Base-by-base conservation (phyloP, 164 flowering plant species). In the Magnolia officinalis region DNA sequence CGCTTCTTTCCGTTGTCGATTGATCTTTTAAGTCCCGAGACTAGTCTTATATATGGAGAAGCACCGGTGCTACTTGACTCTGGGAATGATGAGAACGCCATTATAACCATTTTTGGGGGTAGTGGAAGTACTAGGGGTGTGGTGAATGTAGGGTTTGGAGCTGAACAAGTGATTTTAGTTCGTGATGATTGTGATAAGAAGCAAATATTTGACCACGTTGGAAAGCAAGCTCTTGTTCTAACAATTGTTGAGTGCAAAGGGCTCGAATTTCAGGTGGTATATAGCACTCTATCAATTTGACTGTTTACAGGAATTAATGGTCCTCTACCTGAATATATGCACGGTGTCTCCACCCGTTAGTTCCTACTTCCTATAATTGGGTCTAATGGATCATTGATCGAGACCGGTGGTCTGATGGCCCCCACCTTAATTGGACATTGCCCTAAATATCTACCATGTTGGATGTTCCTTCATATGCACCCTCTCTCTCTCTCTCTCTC, bases 231-330 rank as follows among this genome's bases (percentile, higher is more conserved):
- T 64, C 94, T 93, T 50, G 87, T 93, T 50, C 75, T 93, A 20
- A 93, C 96, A 2, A 86, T 93, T 66, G 74, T 93, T 51, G 98
- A 93, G 81, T 89, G 96, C 87, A 91, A 91, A 76, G 97, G 97
- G 55, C 80, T 93, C 8, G 97, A 93, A 71, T 93, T 91, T 83
- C 91, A 93, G 93, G 98, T 90, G 37, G 67, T 67, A 45, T 20
- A n/a, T n/a, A 5, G 13, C 29, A 1, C n/a, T 18, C 3, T 31
- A 4, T 68, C n/a, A 68, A 68, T 16, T 55, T 55, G 21, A 55
- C 13, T 64, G 21, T 64, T 64, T 7, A 64, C 24, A 19, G 67
- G 67, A 64, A 23, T 59, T 59, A 11, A 37, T 37, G 50, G 18
- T 29, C 50, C 71, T 68, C 14, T 14, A 45, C 29, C 13, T 4